Percentiles rank a stretch among this genome's conserved stretches.
Evolutionary conservation across 495 filamentous ascomycete species (phyloP).

Genomic region (Viridothelium virens): DNA sequence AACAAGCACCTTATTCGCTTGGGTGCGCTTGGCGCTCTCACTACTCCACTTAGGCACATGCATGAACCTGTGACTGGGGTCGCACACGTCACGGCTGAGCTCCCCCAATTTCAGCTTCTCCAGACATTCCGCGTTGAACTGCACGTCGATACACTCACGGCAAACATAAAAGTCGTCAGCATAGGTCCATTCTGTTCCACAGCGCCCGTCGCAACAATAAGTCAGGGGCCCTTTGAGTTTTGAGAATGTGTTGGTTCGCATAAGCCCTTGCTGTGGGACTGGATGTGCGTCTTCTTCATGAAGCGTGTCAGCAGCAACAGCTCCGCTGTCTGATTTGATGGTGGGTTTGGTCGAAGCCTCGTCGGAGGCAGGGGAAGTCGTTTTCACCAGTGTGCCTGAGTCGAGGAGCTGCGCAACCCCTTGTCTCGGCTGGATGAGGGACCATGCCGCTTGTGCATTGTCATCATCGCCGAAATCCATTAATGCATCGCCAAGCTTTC

Average conservation of each 20-base stretch:
- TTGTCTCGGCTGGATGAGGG: not conserved
- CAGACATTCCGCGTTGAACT: not conserved
- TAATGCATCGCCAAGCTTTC: not conserved
- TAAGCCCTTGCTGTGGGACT: not conserved
- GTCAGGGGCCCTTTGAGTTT: not conserved
- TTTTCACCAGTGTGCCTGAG: too few relatives aligned
- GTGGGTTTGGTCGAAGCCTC: too few relatives aligned
- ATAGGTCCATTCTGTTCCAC: conserved; percentile 11
- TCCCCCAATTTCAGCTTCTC: conserved; percentile 9
- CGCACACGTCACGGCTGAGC: not conserved
- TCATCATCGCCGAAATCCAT: not conserved
- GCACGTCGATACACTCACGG: conserved; percentile 12
- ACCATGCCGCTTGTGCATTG: not conserved
- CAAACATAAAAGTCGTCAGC: conserved; percentile 14
- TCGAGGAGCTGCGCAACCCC: not conserved
- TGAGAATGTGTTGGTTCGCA: too few relatives aligned
- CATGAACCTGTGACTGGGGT: not conserved
- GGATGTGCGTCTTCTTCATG: not conserved
- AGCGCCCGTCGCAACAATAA: conserved; percentile 1
- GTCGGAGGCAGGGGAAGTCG: too few relatives aligned
- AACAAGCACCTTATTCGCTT: not conserved
- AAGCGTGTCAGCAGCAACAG: not conserved
- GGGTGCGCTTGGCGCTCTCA: not conserved
- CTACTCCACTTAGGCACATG: not conserved
- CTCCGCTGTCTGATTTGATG: not conserved